Evolutionary conservation across 148 eudicot species (phyloP), one percentile per base, ranked within the genome.

Genomic region (Polygonum aviculare): DNA sequence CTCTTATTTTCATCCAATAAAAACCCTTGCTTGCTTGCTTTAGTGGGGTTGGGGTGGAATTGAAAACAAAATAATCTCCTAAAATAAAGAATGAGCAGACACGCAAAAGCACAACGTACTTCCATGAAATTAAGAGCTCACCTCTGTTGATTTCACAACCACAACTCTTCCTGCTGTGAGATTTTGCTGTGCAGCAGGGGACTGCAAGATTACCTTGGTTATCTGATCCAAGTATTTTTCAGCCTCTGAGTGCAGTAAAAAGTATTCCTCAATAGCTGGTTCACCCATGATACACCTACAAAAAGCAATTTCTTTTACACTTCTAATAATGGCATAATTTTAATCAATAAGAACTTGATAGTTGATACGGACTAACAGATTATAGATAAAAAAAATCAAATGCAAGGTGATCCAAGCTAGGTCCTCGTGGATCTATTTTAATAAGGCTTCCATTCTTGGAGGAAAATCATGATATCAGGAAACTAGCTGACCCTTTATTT

Each of bases 231-330:
- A 78, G 78, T 87, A 89, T 57, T 70, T 79, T 80, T 95, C 96
- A 81, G 96, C 93, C 78, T 95, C 94, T 48, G 77, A 63, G 77
- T 87, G 81, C 87, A 85, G 77, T 69, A 86, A 88, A 83, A 81
- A 89, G 69, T 92, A 95, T 77, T 95, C 99, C 86, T 95, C 99
- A 67, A 95, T 92, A 21, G 91, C 85, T 74, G 99, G 96, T 83
- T 92, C 96, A 80, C 96, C 99, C 79, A 89, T 92, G 82, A 95
- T 92, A 80, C 99, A 95, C 72, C 99, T 95, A 82, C 84, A 84
- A 31, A 12, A 72, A 67, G 45, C 39, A 63, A 7, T 4, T 8
- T 22, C 33, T 35, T 35, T 67, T 33, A 67, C 41, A 67, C 41
- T 67, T 67, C 5, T 4, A 38, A 60, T 33, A 38, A 67, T 41